A percentile compares a stretch with the other conserved stretches of the same genome.
phyloP scores from a whole-genome alignment of 495 filamentous ascomycete genomes.

The Penicillium taxi region DNA sequence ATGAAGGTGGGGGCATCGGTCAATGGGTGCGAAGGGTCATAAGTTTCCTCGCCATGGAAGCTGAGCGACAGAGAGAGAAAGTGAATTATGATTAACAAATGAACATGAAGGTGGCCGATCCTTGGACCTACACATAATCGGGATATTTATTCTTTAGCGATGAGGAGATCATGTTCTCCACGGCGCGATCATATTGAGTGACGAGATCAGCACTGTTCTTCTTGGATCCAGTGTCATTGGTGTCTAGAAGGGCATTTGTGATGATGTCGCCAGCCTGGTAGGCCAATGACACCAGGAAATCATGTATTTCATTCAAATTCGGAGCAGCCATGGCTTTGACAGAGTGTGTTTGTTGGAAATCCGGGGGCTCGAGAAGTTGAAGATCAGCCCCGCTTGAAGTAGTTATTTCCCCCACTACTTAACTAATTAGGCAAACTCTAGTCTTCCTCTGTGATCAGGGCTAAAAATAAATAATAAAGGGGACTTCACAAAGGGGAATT shows the following conservation, averaged over 20 bases:
- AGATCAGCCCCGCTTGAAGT: no score
- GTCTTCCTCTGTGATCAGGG: no score
- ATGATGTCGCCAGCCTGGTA: constrained; percentile 77
- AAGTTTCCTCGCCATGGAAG: constrained; percentile 83
- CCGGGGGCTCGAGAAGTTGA: no score
- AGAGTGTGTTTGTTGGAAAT: no score
- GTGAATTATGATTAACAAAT: not conserved
- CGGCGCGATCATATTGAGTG: constrained; percentile 77
- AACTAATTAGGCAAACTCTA: no score
- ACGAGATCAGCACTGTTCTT: constrained; percentile 91
- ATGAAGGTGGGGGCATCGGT: constrained; percentile 73
- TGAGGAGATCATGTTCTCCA: constrained; percentile 65
- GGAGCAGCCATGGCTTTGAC: constrained; percentile 13
- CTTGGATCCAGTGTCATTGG: constrained; percentile 59
- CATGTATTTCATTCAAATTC: constrained; percentile 73
- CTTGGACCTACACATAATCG: constrained; percentile 40
- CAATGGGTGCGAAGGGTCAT: constrained; percentile 56
- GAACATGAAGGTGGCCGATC: not conserved
- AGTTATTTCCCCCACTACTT: no score
- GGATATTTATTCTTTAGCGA: constrained; percentile 59
- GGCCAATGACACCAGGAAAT: constrained; percentile 67
- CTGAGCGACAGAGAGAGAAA: constrained; percentile 13
- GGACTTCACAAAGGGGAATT: no score
- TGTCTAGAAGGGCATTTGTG: constrained; percentile 59
- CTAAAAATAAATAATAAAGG: no score